Conservation (phyloP, 2,329 filamentous ascomycete genomes). For the Xylariaceae sp. region DNA sequence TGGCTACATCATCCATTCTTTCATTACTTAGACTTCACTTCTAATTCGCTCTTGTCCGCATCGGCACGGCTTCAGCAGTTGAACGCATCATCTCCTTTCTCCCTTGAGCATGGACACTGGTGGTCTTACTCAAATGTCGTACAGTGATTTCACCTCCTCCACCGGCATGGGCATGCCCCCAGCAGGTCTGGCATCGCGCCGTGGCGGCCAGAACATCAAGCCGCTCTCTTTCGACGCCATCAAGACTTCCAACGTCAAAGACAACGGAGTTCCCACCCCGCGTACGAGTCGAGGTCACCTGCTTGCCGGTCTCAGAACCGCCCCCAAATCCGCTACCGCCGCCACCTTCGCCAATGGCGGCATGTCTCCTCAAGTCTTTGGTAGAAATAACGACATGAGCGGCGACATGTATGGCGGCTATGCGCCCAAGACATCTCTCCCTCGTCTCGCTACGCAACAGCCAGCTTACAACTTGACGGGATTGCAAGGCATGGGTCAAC, state of each 20-base stretch:
- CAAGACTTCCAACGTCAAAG: conserved; percentile 62
- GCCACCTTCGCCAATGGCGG: conserved; percentile 58
- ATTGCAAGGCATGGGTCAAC: conserved; percentile 35
- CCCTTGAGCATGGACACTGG: conserved; percentile 75
- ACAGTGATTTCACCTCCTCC: conserved; percentile 68
- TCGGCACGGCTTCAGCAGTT: conserved; percentile 20
- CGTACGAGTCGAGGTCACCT: conserved; percentile 93
- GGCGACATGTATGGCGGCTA: conserved; percentile 41
- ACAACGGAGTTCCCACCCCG: conserved; percentile 70
- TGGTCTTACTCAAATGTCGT: conserved; percentile 99
- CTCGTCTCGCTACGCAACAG: conserved; percentile 35
- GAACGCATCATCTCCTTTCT: conserved; percentile 20
- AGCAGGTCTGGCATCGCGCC: conserved; percentile 75
- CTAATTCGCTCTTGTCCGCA: conserved; percentile 25
- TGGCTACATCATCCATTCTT: conserved; percentile 32
- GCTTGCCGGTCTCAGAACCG: conserved; percentile 86
- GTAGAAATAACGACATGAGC: conserved; percentile 42
- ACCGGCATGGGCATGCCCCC: conserved; percentile 70
- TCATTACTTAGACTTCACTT: conserved; percentile 30
- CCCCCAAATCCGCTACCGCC: conserved; percentile 77
- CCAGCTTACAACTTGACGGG: conserved; percentile 28
- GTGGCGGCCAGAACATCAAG: conserved; percentile 83
- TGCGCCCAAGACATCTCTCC: conserved; percentile 54
- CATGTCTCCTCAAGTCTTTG: conserved; percentile 34
- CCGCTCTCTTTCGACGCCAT: conserved; percentile 72